Percentiles rank a stretch among this genome's conserved stretches.
Conservation (phyloP, 352 stramenopile genomes). For the Globisporangium acanthophoron region DNA sequence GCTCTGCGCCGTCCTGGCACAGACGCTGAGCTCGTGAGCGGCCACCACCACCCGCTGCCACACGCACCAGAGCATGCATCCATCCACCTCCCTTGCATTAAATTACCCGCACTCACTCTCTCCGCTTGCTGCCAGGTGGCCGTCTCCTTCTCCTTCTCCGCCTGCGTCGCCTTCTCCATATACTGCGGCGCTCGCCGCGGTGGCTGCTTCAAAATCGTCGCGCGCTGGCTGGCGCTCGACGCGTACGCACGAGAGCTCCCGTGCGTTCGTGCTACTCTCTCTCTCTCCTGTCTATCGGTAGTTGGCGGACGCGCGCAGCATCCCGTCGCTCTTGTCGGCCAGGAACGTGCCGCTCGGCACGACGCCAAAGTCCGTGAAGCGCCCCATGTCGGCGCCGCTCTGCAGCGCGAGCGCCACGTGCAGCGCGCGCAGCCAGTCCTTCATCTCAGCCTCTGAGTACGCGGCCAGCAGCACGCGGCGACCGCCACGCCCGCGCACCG, state of each 20-base stretch:
- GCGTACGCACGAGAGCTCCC: neutral
- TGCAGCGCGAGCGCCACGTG: constrained; percentile 66
- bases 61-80: neutral
- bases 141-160: neutral
- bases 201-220: constrained; percentile 1
- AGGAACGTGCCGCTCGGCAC: constrained; percentile 63
- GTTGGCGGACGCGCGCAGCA: constrained; percentile 51
- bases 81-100: neutral
- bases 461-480: constrained; percentile 64
- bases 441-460: constrained; percentile 83
- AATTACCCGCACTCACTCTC: neutral
- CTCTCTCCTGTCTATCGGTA: constrained; percentile 17
- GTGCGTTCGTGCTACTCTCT: neutral
- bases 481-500: constrained; percentile 48
- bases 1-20: constrained; percentile 7
- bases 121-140: neutral
- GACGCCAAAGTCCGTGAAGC: constrained; percentile 60
- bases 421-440: constrained; percentile 76
- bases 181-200: constrained; percentile 3
- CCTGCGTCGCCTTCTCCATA: neutral
- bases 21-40: neutral
- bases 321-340: constrained; percentile 41
- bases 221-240: neutral
- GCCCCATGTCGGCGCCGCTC: constrained; percentile 33
- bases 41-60: neutral